Evolutionary conservation across 306 rosid species (phyloP), one percentile per base, ranked within the genome.

Genomic region (Crotalaria pallida): DNA sequence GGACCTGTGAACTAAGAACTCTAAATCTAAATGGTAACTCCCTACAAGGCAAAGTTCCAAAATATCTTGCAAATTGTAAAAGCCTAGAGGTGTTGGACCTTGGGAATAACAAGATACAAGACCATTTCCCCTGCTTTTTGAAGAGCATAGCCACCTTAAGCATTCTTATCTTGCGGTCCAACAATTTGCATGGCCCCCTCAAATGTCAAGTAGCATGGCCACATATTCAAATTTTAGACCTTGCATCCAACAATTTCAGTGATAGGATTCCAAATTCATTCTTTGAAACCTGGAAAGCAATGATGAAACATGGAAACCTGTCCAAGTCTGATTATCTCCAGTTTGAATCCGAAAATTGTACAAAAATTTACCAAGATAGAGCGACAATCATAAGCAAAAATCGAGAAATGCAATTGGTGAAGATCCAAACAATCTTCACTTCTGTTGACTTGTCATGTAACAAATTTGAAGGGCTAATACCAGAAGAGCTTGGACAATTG

Each of bases 221-320:
- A 23, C 9, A 1, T 8, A 16, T 43, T 10, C 69, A 44, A 9
- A 63, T 63, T 63, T 0, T 22, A 22, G 38, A 58, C 3, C 41
- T 58, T 13, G 64, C 60, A 17, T 58, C 11, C 38, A 81, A 81
- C 73, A 56, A 31, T 61, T 78, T 81, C 29, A 40, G 8, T 16
- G 82, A 75, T 7, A 3, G 9, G 22, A 3, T 81, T 29, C 84
- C 63, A 19, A 7, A 13, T 1, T 2, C 0, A 57, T 24, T 3
- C 71, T 26, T 77, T 16, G n/a, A 0, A 19, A 18, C 7, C 0
- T 74, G 58, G 82, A 12, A 27, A 4, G 77, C 77, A 59, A 67
- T 75, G 71, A 6, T 16, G 15, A 16, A 1, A 23, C 7, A 26
- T 1, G 50, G 34, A 24, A 31, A 51, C 16, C 10, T 2, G 1